Base-by-base conservation (phyloP, 2,329 filamentous ascomycete genomes). In the Ascomycota sp. region DNA sequence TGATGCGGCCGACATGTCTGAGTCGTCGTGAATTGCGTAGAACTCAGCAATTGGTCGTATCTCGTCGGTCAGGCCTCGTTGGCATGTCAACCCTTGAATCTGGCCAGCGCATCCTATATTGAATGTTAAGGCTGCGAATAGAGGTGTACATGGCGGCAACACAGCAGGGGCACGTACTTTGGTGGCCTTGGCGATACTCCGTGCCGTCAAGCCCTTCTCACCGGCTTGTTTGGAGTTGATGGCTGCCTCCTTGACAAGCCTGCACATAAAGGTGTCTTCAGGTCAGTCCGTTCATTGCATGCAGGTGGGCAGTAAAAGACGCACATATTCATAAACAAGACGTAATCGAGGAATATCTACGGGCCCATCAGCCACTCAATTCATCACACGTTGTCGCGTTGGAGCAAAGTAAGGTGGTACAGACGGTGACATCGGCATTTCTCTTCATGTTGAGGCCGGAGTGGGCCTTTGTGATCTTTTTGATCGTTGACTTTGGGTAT, bases 381-480 rank as follows among this genome's bases (percentile, higher is more conserved):
- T 25, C 25, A 13, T 29, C 33, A 30, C 36, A 36, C 36, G 39
- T 41, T 37, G 41, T 37, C 41, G 44, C 38, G 35, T 31, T 21
- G 5, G 16, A 21, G 16, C 5, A 21, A 21, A 21, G 3, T 21
- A 3, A 21, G 16, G 38, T 25, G 26, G 33, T 31, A 9, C 67
- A 38, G 56, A 91, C 81, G 57, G 86, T 62, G 37, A 91, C 72
- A 54, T 92, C 84, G 25, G 74, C 77, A 53, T 89, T 84, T 54
- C 82, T 89, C 59, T 75, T 81, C 40, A 92, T 55, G 41, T 68
- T 76, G 49, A 75, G 72, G 40, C 79, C 76, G 7, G 81, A 77
- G 53, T 92, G 82, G 12, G 81, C 82, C 56, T 92, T 92, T 47
- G 91, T 65, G 38, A 91, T 86, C 54, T 83, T 84, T 55, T 83